Conservation (phyloP, 257 asterid genomes). For the Solanum clarkiae region DNA sequence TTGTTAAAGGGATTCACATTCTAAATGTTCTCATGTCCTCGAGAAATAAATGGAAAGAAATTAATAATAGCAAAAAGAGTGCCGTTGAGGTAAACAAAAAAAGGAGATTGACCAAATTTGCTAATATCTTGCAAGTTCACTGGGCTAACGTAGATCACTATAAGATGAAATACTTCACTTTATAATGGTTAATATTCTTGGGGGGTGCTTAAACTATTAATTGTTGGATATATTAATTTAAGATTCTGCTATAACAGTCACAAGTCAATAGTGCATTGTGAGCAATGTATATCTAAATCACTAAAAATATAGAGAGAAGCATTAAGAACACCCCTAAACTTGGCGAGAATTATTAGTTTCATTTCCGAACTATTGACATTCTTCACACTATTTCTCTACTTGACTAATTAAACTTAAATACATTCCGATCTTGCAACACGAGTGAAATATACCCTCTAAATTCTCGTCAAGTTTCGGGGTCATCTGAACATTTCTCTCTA, state of each 20-base stretch:
- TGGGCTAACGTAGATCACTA: neutral
- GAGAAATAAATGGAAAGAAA: neutral
- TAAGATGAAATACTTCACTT: neutral
- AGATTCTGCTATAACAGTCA: neutral
- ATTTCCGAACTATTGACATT: too few species aligned
- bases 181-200: neutral
- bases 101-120: neutral
- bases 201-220: neutral
- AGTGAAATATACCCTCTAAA: too few species aligned
- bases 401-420: too few species aligned
- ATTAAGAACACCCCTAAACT: too few species aligned
- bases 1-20: neutral
- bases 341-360: too few species aligned
- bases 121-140: neutral
- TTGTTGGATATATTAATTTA: neutral
- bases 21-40: neutral
- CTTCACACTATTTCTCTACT: too few species aligned
- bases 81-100: neutral
- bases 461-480: too few species aligned
- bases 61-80: neutral
- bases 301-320: neutral
- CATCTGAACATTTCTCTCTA: too few species aligned
- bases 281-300: neutral
- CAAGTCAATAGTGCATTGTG: neutral
- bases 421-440: too few species aligned